Conservation (phyloP, 768 basidiomycete genomes). For the Suillus subaureus region DNA sequence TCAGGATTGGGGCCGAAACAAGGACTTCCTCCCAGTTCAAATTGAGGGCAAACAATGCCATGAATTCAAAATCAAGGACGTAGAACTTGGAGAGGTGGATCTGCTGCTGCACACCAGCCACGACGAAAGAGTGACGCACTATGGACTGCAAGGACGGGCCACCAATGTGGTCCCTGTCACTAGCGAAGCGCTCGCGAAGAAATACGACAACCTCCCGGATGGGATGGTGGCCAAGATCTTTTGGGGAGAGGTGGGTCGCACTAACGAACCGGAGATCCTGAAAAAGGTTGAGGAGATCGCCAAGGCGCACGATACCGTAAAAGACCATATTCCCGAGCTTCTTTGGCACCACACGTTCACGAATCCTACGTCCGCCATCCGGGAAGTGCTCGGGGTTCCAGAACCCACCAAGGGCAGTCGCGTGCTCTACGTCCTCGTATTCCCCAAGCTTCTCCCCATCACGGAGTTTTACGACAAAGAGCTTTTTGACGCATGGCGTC, state of each 20-base stretch:
- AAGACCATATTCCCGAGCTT: background rate
- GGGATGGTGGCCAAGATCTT: too few relatives aligned
- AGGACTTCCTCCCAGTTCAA: background rate
- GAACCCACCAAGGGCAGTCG: background rate
- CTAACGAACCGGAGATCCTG: background rate
- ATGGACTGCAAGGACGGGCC: background rate
- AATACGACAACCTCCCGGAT: too few relatives aligned
- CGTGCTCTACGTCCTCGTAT: too few relatives aligned
- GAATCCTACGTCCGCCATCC: background rate
- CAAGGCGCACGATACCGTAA: background rate
- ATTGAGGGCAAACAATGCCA: background rate
- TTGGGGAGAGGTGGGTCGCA: background rate
- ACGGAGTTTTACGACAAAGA: too few relatives aligned
- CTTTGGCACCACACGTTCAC: background rate
- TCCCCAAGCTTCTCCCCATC: too few relatives aligned
- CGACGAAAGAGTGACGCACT: background rate
- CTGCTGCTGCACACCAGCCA: background rate
- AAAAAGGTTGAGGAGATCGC: background rate
- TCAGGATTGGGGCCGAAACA: constrained; percentile 2
- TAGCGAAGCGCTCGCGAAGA: too few relatives aligned
- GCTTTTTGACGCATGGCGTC: too few relatives aligned
- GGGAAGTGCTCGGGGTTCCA: background rate
- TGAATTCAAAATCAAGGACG: background rate
- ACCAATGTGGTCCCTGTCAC: background rate
- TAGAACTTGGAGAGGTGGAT: background rate